phyloP scores from a whole-genome alignment of 192 early-diverging fungal genomes.

The Glomus cerebriforme region DNA sequence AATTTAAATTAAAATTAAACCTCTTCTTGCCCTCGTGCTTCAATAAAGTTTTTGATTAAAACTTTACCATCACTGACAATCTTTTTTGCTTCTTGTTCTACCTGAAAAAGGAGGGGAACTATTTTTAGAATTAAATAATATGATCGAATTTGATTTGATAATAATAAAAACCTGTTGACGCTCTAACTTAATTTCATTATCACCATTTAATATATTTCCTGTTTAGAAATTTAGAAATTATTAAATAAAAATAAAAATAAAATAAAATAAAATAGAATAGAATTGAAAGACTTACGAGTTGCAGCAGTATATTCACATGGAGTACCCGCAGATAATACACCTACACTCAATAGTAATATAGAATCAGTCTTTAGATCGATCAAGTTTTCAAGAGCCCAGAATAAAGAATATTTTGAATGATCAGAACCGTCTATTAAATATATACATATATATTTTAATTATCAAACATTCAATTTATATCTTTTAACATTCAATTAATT shows the following conservation, averaged over 20 bases:
- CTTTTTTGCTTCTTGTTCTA: background rate
- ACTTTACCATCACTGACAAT: background rate
- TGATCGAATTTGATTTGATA: no score
- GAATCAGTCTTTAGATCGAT: background rate
- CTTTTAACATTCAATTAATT: no score
- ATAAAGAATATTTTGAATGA: slow-evolving; percentile 13
- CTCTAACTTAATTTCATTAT: background rate
- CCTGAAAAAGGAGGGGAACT: background rate
- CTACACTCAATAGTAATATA: slow-evolving; percentile 15
- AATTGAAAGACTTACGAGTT: background rate
- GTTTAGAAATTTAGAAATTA: background rate
- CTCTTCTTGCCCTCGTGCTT: background rate
- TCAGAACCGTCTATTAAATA: background rate
- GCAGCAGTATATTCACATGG: slow-evolving; percentile 24
- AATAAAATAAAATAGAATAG: no score
- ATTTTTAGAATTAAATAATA: background rate
- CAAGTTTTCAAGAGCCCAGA: slow-evolving; percentile 16
- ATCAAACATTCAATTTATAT: background rate
- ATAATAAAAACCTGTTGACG: background rate
- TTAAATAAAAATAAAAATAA: background rate
- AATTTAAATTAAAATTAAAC: background rate
- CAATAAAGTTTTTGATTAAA: background rate
- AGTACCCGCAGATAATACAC: background rate
- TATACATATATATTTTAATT: background rate
- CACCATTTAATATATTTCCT: slow-evolving; percentile 7